Evolutionary conservation across 2,329 filamentous ascomycete species (phyloP), one percentile per base, ranked within the genome.

Genomic region (Emmonsiellopsis sp.): DNA sequence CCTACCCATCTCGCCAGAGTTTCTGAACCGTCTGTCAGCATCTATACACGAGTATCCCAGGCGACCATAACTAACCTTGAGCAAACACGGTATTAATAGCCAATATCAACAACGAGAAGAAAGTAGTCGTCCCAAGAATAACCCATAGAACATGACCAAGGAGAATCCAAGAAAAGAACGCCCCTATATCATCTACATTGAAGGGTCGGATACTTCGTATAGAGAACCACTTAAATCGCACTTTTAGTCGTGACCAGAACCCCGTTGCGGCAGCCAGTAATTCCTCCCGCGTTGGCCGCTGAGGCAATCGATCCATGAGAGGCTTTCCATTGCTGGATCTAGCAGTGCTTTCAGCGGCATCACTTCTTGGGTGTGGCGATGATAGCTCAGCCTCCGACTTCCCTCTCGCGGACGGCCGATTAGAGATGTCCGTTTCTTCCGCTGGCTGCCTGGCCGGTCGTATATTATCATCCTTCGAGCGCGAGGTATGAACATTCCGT

Each of bases 141-240:
- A 98, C 82, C 93, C 93, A 98, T 9, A 95, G 81, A 7, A 98
- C 77, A 69, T 98, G 93, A 0, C 92, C 93, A 52, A 96, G 78
- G 57, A 97, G 80, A 57, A 98, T 86, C 92, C 92, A 97, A 2
- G 93, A 97, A 51, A 89, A 83, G 58, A 98, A 92, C 3, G 93
- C 93, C 45, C 90, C 88, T 77, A 95, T 96, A 72, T 98, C 93
- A 68, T 98, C 93, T 21, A 86, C 81, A 68, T 95, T 98, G 82
- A 93, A 98, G 0, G 93, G 93, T 39, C 93, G 81, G 68, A 87
- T 88, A 67, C 91, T 95, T 65, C 91, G 80, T 62, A 98, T 98
- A 2, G 93, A 94, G 63, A 93, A 85, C 93, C 93, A 98, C 71
- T 98, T 98, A 74, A 97, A 94, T 42, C 90, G 86, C 27, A 97